Evolutionary conservation across 805 yeast genomes (phyloP).

Genomic region (Metschnikowia anglica): DNA sequence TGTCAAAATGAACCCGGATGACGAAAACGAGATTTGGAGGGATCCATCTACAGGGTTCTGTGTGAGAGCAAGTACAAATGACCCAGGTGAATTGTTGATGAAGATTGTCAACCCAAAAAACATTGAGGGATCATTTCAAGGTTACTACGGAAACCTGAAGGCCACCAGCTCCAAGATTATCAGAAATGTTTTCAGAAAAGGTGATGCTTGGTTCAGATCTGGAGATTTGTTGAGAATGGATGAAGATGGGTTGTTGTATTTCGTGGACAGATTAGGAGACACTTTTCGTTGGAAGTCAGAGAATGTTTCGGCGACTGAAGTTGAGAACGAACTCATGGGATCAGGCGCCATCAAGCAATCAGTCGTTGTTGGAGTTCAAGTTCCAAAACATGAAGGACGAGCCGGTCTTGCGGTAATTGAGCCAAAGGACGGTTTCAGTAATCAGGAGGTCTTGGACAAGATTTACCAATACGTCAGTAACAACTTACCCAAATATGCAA

Average conservation of each 20-base stretch:
- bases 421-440: slow-evolving; percentile 38
- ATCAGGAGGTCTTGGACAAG: slow-evolving; percentile 26
- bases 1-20: slow-evolving; percentile 78
- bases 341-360: slow-evolving; percentile 54
- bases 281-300: slow-evolving; percentile 97
- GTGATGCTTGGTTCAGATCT: slow-evolving; percentile 88
- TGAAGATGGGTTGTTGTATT: slow-evolving; percentile 66
- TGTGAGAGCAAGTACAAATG: slow-evolving; percentile 50
- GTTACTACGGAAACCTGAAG: slow-evolving; percentile 75
- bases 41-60: slow-evolving; percentile 65
- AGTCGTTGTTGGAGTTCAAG: slow-evolving; percentile 83
- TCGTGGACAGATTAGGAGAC: slow-evolving; percentile 91
- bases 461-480: slow-evolving; percentile 29
- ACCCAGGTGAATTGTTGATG: slow-evolving; percentile 89
- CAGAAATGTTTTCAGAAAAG: slow-evolving; percentile 71
- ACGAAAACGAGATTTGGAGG: slow-evolving; percentile 68
- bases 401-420: slow-evolving; percentile 87
- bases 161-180: slow-evolving; percentile 79
- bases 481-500: slow-evolving; percentile 77
- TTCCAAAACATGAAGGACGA: slow-evolving; percentile 89
- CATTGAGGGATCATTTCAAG: slow-evolving; percentile 79
- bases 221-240: slow-evolving; percentile 81
- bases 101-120: slow-evolving; percentile 61
- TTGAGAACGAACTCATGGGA: slow-evolving; percentile 69
- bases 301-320: slow-evolving; percentile 91